Evolutionary conservation across 2,329 filamentous ascomycete species (phyloP), one percentile per base, ranked within the genome.

Genomic region (Diaporthe destruens): DNA sequence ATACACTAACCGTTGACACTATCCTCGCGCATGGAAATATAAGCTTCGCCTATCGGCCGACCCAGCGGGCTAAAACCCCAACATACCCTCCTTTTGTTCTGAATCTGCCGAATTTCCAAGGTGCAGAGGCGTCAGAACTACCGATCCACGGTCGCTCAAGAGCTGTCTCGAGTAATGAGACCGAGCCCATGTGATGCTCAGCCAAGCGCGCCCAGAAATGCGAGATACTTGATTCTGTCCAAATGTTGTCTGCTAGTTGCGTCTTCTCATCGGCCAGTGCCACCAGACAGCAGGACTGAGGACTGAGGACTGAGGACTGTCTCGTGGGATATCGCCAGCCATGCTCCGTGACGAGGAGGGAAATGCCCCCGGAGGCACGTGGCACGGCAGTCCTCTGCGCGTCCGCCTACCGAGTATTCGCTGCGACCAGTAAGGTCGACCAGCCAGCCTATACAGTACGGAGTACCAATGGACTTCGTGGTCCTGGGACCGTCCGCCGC

Each of bases 341-440:
- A 42, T 42, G 2, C 44, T 16, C 42, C 7, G 8, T 16, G 59
- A 36, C 20, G 29, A 16, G 16, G 29, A 51, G 36, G 20, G n/a
- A 16, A 20, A 20, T 36, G 61, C n/a, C 47, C 6, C 11, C 20
- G 11, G 12, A 18, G 12, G 59, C 9, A 32, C 36, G 44, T 25
- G 20, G 32, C 39, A 36, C 61, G 29, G 44, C 44, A 66, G 61
- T 66, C 29, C 32, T 36, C 5, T 66, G 32, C 47, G n/a, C 44
- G 16, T 39, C 32, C 32, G 12, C 14, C 32, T 39, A 66, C n/a
- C n/a, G n/a, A n/a, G n/a, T n/a, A n/a, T 66, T 66, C 61, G 61
- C 47, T 51, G 14, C 23, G n/a, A 23, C 32, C 9, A 23, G 8
- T 25, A 51, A 36, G n/a, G n/a, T 66, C 47, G 47, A 49, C 61